Evolutionary conservation across 2,329 filamentous ascomycete species (phyloP).

Genomic region (Xenoacremonium recifei): DNA sequence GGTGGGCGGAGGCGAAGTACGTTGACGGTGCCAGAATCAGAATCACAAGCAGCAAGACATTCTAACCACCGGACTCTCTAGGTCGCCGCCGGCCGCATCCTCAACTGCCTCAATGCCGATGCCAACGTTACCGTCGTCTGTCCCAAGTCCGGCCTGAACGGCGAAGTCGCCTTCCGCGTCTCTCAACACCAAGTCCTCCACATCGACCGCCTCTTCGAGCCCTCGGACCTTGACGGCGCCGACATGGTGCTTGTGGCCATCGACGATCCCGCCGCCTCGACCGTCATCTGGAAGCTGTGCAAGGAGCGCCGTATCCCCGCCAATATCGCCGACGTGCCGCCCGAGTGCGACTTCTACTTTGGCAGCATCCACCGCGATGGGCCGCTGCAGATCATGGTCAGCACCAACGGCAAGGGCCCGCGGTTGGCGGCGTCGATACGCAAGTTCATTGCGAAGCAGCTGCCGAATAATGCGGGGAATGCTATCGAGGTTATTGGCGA

Average conservation of each 20-base stretch:
- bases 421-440: conserved; percentile 85
- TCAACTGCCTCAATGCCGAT: conserved; percentile 93
- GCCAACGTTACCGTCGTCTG: conserved; percentile 85
- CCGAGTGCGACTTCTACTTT: conserved; percentile 99
- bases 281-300: conserved; percentile 89
- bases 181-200: conserved; percentile 73
- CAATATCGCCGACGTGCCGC: conserved; percentile 95
- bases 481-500: conserved; percentile 84
- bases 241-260: conserved; percentile 93
- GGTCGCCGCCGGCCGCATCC: conserved; percentile 93
- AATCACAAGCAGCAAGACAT: background rate
- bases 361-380: conserved; percentile 94
- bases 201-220: conserved; percentile 79
- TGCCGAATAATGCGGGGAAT: conserved; percentile 78
- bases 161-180: conserved; percentile 83
- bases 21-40: conserved; percentile 20
- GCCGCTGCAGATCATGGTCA: conserved; percentile 96
- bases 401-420: conserved; percentile 94
- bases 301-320: conserved; percentile 80
- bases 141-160: conserved; percentile 76
- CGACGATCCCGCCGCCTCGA: conserved; percentile 89
- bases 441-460: conserved; percentile 70
- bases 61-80: conserved; percentile 37
- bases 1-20: conserved; percentile 90
- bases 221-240: conserved; percentile 75